These are phyloP conservation scores for Peronospora belbahrii DNA, from an alignment of 352 stramenopile species.

Conservation along the genomic window DNA sequence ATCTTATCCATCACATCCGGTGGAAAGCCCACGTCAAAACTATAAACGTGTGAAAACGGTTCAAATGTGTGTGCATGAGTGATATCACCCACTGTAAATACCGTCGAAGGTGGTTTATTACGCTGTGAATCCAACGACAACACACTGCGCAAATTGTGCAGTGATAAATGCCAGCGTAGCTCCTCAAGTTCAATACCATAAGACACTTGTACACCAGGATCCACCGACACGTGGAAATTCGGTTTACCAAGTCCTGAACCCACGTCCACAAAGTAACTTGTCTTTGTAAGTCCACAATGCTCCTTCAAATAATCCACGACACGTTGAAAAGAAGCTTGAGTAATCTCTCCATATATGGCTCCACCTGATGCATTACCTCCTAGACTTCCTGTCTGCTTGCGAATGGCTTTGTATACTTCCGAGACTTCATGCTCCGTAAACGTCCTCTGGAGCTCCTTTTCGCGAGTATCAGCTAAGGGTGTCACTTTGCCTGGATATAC, in stretches of 20 bases:
- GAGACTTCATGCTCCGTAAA: conserved; percentile 82
- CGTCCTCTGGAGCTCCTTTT: conserved; percentile 57
- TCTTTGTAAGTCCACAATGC: conserved; percentile 81
- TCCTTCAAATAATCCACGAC: conserved; percentile 93
- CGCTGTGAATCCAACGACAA: conserved; percentile 61
- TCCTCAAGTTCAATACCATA: conserved; percentile 95
- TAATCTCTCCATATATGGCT: conserved; percentile 98
- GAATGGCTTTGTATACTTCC: conserved; percentile 89
- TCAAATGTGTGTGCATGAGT: conserved; percentile 90
- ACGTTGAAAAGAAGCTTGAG: conserved; percentile 93
- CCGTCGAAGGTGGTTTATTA: conserved; percentile 49
- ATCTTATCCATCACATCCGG: conserved; percentile 90
- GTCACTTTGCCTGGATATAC: conserved; percentile 66
- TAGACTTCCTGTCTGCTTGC: conserved; percentile 90
- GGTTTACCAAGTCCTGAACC: conserved; percentile 95
- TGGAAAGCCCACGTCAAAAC: conserved; percentile 98
- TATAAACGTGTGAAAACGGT: conserved; percentile 98
- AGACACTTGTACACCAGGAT: conserved; percentile 92
- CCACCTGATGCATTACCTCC: conserved; percentile 92
- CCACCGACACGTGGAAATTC: conserved; percentile 94
- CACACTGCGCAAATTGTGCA: conserved; percentile 89
- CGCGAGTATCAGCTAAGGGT: conserved; percentile 43
- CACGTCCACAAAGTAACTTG: conserved; percentile 95
- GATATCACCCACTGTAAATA: conserved; percentile 93
- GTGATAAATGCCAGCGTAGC: conserved; percentile 90